Evolutionary conservation across 2,329 filamentous ascomycete genomes (phyloP), one percentile per base, ranked within the genome.

Genomic region (Alternaria novae-zelandiae): DNA sequence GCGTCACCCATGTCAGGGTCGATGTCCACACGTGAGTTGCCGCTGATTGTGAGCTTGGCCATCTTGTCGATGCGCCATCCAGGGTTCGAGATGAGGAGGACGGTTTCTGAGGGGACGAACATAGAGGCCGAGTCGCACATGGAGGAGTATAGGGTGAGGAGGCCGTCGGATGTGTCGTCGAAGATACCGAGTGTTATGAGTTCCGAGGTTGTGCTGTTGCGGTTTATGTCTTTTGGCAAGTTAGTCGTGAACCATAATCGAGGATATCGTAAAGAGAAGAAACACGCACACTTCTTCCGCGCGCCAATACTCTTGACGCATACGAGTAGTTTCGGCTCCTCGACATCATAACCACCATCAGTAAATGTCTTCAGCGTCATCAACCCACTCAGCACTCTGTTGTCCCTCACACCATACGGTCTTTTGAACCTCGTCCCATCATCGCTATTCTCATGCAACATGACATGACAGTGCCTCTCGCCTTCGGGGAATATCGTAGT

Each of bases 401-500:
- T 73, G 43, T 78, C 72, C 7, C 28, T 74, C 72, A 56, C 82
- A 82, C 6, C 81, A 20, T 87, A 78, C 12, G 87, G 86, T 26
- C 69, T 75, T 36, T 82, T 85, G 69, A 82, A 83, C 59, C 83
- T 77, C 9, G 68, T 74, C 15, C 81, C 75, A 36, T 82, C 77
- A 55, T 84, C 82, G 44, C 77, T 80, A 26, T 83, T 83, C n/a
- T 82, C 78, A 57, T 88, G 84, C 11, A 89, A 74, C 74, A 84
- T 83, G 54, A 89, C 78, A 62, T 87, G 83, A 46, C 84, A 87
- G 45, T 82, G 82, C 7, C 82, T 82, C 58, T 87, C 83, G 8
- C 86, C 82, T 44, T 87, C 86, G 0, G 87, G 87, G 57, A 88
- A 88, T 28, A 90, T 82, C n/a, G 84, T 86, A 0, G 85, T 85